Evolutionary conservation across 2,329 filamentous ascomycete genomes (phyloP).

Genomic region (Eurotiales sp.): DNA sequence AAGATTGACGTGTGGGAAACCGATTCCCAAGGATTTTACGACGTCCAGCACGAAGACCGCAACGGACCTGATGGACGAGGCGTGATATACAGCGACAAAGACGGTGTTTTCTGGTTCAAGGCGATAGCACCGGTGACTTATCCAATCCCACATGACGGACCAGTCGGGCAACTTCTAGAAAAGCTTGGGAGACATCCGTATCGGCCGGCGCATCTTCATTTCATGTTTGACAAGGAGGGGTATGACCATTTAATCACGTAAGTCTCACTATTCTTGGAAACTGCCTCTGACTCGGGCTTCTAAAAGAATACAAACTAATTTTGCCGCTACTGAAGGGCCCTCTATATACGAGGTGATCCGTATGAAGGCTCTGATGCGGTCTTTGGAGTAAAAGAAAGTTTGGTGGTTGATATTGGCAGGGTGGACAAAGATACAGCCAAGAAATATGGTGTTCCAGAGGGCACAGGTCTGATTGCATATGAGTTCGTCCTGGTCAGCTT

Average conservation of each 20-base stretch:
- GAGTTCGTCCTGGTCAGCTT: slow-evolving; percentile 75
- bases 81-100: slow-evolving; percentile 63
- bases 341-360: slow-evolving; percentile 73
- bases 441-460: slow-evolving; percentile 62
- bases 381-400: slow-evolving; percentile 78
- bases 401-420: slow-evolving; percentile 60
- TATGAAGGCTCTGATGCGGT: slow-evolving; percentile 82
- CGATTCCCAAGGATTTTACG: slow-evolving; percentile 62
- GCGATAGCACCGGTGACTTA: slow-evolving; percentile 82
- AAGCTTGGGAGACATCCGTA: slow-evolving; percentile 66
- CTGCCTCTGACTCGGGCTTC: too few species aligned
- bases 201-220: slow-evolving; percentile 71
- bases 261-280: slow-evolving; percentile 37
- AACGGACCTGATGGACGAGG: slow-evolving; percentile 67
- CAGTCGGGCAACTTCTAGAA: slow-evolving; percentile 69
- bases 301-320: too few species aligned
- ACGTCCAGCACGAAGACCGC: slow-evolving; percentile 68
- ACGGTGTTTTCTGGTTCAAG: slow-evolving; percentile 79
- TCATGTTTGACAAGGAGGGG: slow-evolving; percentile 78
- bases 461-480: slow-evolving; percentile 61
- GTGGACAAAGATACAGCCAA: slow-evolving; percentile 52
- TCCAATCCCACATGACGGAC: slow-evolving; percentile 78
- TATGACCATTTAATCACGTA: slow-evolving; percentile 81
- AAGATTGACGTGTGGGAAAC: slow-evolving; percentile 81
- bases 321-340: slow-evolving; percentile 49